These are phyloP conservation scores for Phyllosticta ampelicida DNA, from an alignment of 2,329 filamentous ascomycete genomes.

Conservation along the genomic window DNA sequence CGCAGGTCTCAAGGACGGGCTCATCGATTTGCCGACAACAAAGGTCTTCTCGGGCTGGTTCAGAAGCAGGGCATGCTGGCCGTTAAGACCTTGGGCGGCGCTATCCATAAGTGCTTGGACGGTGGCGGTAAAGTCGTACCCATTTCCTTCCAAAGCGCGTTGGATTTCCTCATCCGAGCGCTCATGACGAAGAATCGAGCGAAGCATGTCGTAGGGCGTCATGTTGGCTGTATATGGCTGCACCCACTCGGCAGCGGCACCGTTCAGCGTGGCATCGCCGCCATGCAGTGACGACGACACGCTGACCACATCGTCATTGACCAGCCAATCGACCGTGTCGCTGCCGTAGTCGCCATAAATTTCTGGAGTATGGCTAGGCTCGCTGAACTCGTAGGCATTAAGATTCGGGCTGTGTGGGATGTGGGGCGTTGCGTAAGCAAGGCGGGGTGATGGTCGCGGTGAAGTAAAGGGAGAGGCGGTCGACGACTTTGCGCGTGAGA, in stretches of 20 bases:
- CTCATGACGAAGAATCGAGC: constrained; percentile 82
- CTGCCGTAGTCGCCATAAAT: constrained; percentile 84
- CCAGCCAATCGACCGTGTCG: constrained; percentile 94
- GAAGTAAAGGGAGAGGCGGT: constrained; percentile 87
- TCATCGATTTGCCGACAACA: constrained; percentile 83
- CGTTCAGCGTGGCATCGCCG: constrained; percentile 60
- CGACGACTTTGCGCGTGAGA: constrained; percentile 64
- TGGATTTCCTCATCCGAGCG: constrained; percentile 92
- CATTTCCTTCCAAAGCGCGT: constrained; percentile 74
- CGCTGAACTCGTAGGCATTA: constrained; percentile 92
- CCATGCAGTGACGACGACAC: constrained; percentile 64
- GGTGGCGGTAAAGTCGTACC: constrained; percentile 87
- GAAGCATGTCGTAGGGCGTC: constrained; percentile 95
- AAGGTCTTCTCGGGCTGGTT: constrained; percentile 51
- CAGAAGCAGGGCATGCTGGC: constrained; percentile 33
- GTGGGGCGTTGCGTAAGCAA: constrained; percentile 77
- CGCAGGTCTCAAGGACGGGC: constrained; percentile 56
- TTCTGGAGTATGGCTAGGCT: constrained; percentile 66
- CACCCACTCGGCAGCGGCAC: constrained; percentile 70
- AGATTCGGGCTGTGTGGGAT: constrained; percentile 91
- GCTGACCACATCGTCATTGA: constrained; percentile 73
- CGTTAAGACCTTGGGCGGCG: constrained; percentile 38
- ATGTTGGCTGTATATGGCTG: constrained; percentile 67
- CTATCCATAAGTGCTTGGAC: constrained; percentile 76
- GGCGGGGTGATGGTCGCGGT: constrained; percentile 80